Evolutionary conservation across 805 yeast species (phyloP).

Genomic region (Candida germanica): DNA sequence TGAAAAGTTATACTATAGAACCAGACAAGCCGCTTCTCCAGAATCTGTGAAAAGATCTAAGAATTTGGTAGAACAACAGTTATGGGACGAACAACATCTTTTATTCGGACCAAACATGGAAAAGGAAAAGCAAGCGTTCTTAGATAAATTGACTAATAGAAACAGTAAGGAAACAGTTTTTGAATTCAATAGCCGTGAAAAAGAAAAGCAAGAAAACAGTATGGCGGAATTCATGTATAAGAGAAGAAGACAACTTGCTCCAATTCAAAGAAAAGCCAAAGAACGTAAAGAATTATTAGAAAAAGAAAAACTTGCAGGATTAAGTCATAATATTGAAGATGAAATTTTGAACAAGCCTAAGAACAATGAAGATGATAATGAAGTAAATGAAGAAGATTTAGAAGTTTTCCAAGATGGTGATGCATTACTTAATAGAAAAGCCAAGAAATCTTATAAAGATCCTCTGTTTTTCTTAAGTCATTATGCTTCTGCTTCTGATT

Average conservation of each 20-base stretch:
- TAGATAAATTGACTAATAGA: slow-evolving; percentile 70
- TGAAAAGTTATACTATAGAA: slow-evolving; percentile 80
- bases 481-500: slow-evolving; percentile 75
- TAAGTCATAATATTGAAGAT: slow-evolving; percentile 69
- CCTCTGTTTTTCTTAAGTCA: slow-evolving; percentile 80
- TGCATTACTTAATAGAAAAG: slow-evolving; percentile 22
- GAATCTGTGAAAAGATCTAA: slow-evolving; percentile 86
- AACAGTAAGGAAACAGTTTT: slow-evolving; percentile 85
- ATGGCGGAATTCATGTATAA: slow-evolving; percentile 80
- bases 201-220: slow-evolving; percentile 50
- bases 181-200: slow-evolving; percentile 63
- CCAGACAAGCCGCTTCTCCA: slow-evolving; percentile 80
- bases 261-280: slow-evolving; percentile 73
- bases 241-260: slow-evolving; percentile 84
- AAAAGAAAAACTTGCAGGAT: slow-evolving; percentile 72
- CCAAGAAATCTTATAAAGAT: slow-evolving; percentile 62
- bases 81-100: slow-evolving; percentile 86
- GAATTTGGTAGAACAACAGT: slow-evolving; percentile 64
- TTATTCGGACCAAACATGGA: slow-evolving; percentile 75
- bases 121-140: slow-evolving; percentile 65
- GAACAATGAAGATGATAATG: slow-evolving; percentile 37
- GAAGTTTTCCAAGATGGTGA: slow-evolving; percentile 55
- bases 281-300: slow-evolving; percentile 68
- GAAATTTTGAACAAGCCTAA: slow-evolving; percentile 56
- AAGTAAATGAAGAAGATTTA: slow-evolving; percentile 45